Conservation (phyloP, 805 yeast genomes). For the Sugiyamaella lignohabitans region DNA sequence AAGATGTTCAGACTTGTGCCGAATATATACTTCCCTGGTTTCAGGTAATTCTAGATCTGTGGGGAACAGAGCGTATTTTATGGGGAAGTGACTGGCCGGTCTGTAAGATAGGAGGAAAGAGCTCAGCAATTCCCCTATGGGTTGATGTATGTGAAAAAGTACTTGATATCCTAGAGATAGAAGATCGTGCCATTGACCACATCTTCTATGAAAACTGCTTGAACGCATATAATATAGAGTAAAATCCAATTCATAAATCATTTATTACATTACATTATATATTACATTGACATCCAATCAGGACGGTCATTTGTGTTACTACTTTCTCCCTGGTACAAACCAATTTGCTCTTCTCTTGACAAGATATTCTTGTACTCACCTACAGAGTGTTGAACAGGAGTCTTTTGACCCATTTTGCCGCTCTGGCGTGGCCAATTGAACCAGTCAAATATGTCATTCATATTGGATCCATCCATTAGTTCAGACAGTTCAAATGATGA, state of each 20-base stretch:
- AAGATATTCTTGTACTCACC: constrained; percentile 18
- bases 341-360: constrained; percentile 19
- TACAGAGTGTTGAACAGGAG: constrained; percentile 13
- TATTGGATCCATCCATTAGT: constrained; percentile 1
- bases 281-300: background rate
- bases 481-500: background rate
- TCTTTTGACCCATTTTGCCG: constrained; percentile 7
- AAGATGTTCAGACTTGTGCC: constrained; percentile 1
- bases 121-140: constrained; percentile 21
- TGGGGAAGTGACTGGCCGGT: constrained; percentile 47
- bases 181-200: background rate
- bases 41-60: constrained; percentile 26
- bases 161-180: background rate
- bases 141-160: constrained; percentile 3
- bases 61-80: constrained; percentile 32
- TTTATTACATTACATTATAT: too few relatives aligned
- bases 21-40: constrained; percentile 15
- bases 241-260: too few relatives aligned
- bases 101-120: constrained; percentile 24
- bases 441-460: constrained; percentile 21
- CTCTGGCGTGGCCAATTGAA: constrained; percentile 22
- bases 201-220: constrained; percentile 8
- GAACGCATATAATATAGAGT: constrained; percentile 5
- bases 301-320: background rate
- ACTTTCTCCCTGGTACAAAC: background rate